Conservation (phyloP, 176 grass and related monocot species). For the Oryza brachyantha region DNA sequence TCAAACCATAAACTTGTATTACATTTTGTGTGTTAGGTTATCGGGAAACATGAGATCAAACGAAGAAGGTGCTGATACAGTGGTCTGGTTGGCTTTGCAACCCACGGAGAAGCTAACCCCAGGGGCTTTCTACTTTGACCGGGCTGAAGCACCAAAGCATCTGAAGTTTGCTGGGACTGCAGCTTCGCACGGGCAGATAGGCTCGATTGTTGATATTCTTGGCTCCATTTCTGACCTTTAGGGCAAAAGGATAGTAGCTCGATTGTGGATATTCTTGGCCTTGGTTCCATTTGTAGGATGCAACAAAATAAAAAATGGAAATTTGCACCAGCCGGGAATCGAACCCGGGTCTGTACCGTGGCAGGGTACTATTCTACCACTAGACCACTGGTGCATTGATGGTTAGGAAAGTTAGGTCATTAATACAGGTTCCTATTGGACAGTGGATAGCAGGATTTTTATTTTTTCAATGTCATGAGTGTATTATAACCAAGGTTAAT, state of each 20-base stretch:
- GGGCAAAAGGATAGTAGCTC: not conserved
- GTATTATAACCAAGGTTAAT: too few relatives aligned
- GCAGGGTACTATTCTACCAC: constrained; percentile 88
- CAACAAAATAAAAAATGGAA: not conserved
- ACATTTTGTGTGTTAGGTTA: constrained; percentile 41
- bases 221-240: constrained; percentile 38
- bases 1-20: not conserved
- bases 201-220: constrained; percentile 48
- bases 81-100: constrained; percentile 78
- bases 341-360: constrained; percentile 72
- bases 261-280: constrained; percentile 50
- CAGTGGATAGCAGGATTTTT: too few relatives aligned
- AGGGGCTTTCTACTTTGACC: constrained; percentile 91
- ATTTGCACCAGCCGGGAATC: constrained; percentile 53
- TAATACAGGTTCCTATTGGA: too few relatives aligned
- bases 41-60: constrained; percentile 74
- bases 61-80: constrained; percentile 68
- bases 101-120: constrained; percentile 64
- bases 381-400: constrained; percentile 73
- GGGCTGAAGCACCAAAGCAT: constrained; percentile 78
- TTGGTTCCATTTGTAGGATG: too few relatives aligned
- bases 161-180: constrained; percentile 65
- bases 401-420: too few relatives aligned
- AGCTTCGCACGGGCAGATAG: constrained; percentile 53
- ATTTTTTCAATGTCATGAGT: too few relatives aligned